These are phyloP conservation scores for Pontederia paniculata DNA, from an alignment of 176 grass and related monocot genomes.

Conservation along the genomic window DNA sequence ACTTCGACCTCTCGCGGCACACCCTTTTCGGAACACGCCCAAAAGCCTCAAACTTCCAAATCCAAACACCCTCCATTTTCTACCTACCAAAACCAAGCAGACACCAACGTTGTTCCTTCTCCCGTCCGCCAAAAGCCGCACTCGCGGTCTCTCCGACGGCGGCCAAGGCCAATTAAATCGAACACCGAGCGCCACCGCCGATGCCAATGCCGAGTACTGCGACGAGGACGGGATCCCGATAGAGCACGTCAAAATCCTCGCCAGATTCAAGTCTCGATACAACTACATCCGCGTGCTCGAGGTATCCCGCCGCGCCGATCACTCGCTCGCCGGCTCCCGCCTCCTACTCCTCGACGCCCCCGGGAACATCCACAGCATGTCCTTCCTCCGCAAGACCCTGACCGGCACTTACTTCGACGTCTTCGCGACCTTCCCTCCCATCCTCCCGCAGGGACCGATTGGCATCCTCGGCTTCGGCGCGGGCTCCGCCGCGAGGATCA, in stretches of 20 bases:
- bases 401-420: constrained; percentile 60
- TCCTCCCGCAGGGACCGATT: constrained; percentile 45
- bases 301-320: constrained; percentile 47
- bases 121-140: constrained; percentile 21
- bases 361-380: constrained; percentile 74
- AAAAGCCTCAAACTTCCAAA: too few species aligned
- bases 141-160: constrained; percentile 15
- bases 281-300: constrained; percentile 77
- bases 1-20: too few species aligned
- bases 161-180: constrained; percentile 25
- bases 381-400: constrained; percentile 36
- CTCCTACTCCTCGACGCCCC: constrained; percentile 74
- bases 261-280: constrained; percentile 40
- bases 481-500: constrained; percentile 45
- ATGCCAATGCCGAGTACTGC: not conserved
- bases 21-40: too few species aligned
- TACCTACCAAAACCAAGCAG: constrained; percentile 11
- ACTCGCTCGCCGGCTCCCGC: constrained; percentile 72
- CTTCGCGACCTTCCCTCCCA: constrained; percentile 57
- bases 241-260: constrained; percentile 46
- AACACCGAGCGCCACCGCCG: constrained; percentile 6
- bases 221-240: constrained; percentile 15
- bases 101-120: not conserved
- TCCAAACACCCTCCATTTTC: not conserved
- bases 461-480: constrained; percentile 69